phyloP scores from a whole-genome alignment of 768 basidiomycete species.

The Fibroporia radiculosa region DNA sequence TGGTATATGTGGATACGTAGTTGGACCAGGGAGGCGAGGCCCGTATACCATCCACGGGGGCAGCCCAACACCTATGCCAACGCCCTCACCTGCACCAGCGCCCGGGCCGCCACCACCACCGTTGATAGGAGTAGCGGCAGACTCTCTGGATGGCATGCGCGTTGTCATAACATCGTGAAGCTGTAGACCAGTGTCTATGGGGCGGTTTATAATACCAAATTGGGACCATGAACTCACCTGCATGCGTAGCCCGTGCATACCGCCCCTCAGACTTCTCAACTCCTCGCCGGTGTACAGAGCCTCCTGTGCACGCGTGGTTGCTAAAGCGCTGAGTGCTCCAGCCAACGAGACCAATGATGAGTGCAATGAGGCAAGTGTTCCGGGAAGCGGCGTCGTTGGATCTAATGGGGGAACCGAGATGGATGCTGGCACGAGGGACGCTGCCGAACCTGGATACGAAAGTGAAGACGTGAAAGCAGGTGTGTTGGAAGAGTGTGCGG shows the following conservation, averaged over 20 bases:
- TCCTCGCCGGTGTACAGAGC: constrained; percentile 68
- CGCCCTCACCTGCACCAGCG: background rate
- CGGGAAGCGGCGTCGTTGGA: constrained; percentile 53
- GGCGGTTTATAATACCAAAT: background rate
- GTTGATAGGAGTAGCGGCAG: background rate
- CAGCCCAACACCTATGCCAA: background rate
- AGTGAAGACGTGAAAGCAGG: constrained; percentile 8
- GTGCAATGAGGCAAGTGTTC: constrained; percentile 48
- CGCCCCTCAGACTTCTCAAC: constrained; percentile 57
- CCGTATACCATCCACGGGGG: constrained; percentile 11
- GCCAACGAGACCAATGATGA: constrained; percentile 54
- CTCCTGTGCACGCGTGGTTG: constrained; percentile 55
- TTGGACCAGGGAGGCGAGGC: constrained; percentile 7
- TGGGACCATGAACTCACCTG: constrained; percentile 40
- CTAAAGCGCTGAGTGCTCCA: constrained; percentile 52
- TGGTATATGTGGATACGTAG: constrained; percentile 4
- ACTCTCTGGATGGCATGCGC: constrained; percentile 3
- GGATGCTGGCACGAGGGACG: constrained; percentile 14
- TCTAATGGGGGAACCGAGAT: constrained; percentile 52
- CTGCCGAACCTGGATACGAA: constrained; percentile 4
- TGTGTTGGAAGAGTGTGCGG: constrained; percentile 4
- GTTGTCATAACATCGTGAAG: constrained; percentile 15
- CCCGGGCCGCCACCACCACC: background rate
- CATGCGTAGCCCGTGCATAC: constrained; percentile 70
- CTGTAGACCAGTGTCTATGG: constrained; percentile 2